Evolutionary conservation across 2,329 filamentous ascomycete genomes (phyloP), one percentile per base, ranked within the genome.

Genomic region (Mollisiaceae sp.): DNA sequence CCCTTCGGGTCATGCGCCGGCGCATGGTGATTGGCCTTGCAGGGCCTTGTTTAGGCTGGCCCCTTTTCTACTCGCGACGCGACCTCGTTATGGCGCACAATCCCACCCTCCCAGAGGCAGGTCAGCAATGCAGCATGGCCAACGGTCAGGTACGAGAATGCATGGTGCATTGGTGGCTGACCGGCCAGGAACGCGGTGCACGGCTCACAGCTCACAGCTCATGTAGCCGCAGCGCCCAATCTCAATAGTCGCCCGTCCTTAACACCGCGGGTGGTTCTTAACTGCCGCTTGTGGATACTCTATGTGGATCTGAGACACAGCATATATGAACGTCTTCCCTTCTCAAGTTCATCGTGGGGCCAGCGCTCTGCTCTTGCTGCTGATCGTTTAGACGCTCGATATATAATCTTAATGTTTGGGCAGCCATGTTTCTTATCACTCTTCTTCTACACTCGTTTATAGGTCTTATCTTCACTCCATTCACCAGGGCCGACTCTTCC

Each of bases 291-390:
- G 22, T 35, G 50, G 50, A 35, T 32, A 24, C 12, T n/a, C 22
- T 22, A n/a, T 32, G 50, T 54, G 50, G 50, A 35, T 39, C 54
- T 62, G 59, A 65, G 63, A 65, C 59, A 36, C 8, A 38, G 54
- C 47, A 59, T 65, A 65, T 65, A 65, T 62, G 35, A 55, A 62
- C 59, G 59, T 52, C 62, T 24, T n/a, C 57, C 45, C 39, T 18
- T 43, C 20, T 32, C 47, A 56, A 57, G 27, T 11, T 56, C 24
- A 15, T 22, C 41, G 39, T 38, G 35, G 55, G 39, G 36, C 4
- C 32, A 38, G n/a, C 12, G 36, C 9, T 22, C 20, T 59, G 20
- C 45, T 57, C 43, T 50, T n/a, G 32, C 38, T 54, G 55, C 36
- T 59, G n/a, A 8, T 2, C 24, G 18, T 39, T 57, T 50, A 20